Conservation (phyloP, 2,329 filamentous ascomycete genomes). For the Botrytis fabae region DNA sequence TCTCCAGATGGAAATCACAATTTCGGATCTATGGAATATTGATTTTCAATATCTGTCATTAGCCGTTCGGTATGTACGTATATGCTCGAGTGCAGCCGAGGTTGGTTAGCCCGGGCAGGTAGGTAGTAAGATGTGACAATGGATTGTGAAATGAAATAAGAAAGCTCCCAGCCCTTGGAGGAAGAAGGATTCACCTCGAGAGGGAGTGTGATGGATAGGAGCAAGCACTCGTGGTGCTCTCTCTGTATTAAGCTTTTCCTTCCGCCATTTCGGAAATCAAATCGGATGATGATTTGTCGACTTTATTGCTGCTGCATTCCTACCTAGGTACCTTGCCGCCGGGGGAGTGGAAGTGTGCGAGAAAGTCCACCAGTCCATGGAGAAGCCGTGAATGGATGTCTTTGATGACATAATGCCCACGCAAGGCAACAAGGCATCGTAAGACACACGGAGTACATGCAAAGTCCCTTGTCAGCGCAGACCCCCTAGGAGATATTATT, state of each 20-base stretch:
- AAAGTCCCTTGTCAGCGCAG: neutral
- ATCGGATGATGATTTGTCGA: neutral
- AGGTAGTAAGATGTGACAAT: neutral
- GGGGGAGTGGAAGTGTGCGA: no score
- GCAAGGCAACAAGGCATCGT: neutral
- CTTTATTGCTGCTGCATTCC: neutral
- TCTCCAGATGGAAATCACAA: slow-evolving; percentile 10
- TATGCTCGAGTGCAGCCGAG: neutral
- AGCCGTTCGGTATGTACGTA: neutral
- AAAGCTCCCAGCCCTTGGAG: neutral
- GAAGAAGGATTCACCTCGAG: neutral
- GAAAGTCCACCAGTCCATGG: neutral
- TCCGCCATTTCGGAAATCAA: neutral
- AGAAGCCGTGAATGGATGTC: neutral
- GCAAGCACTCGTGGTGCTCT: neutral
- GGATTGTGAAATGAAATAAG: neutral
- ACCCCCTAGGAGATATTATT: neutral
- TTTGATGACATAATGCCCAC: neutral
- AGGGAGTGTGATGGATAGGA: neutral
- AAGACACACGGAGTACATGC: neutral
- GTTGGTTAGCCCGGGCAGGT: neutral
- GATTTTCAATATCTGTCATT: neutral
- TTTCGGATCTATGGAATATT: neutral
- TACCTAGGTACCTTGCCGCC: no score
- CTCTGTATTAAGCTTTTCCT: neutral